Base-by-base conservation (phyloP, 2,329 filamentous ascomycete species). In the Colletotrichum sp. region DNA sequence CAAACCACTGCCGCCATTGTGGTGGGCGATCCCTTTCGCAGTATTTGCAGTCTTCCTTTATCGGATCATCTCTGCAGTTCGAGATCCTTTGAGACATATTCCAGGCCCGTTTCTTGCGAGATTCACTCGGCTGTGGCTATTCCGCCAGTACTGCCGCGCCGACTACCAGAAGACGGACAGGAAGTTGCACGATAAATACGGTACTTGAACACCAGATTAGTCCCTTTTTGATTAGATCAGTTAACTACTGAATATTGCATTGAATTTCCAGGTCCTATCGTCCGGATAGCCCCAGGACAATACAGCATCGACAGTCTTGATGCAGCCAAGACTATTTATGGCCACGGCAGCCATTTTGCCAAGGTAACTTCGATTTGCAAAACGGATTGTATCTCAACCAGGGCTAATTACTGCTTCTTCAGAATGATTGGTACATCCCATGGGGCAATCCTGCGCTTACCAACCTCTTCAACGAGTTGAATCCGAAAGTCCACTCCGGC, bases 231-330 rank as follows among this genome's bases (percentile, higher is more conserved):
- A 27, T 27, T 27, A 27, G 24, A 27, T 27, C 24, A 27, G 24
- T 27, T 27, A n/a, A n/a, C n/a, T n/a, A 27, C 27, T 58, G 11
- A 58, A 4, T 7, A 18, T 58, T 31, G 24, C 21, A 18, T 18
- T 16, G 15, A 8, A 31, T 31, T 31, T 31, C 16, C 21, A 81
- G 83, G 83, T 0, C 74, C 82, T 0, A 77, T 89, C 21, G 83
- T 89, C 1, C 84, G 87, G 0, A 83, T 88, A 66, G 85, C 84
- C 0, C 87, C 87, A 0, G 82, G 86, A 27, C 83, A 87, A 5
- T 89, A 87, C 67, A 87, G 84, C 34, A 80, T 89, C 72, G 81
- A 81, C 55, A 82, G 86, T 68, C 78, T 82, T 0, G 77, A 82
- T 0, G 86, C 85, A 0, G 76, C 83, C 7, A 86, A 84, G 71